phyloP scores from a whole-genome alignment of 495 filamentous ascomycete genomes.

The Aspergillus nanangensis region DNA sequence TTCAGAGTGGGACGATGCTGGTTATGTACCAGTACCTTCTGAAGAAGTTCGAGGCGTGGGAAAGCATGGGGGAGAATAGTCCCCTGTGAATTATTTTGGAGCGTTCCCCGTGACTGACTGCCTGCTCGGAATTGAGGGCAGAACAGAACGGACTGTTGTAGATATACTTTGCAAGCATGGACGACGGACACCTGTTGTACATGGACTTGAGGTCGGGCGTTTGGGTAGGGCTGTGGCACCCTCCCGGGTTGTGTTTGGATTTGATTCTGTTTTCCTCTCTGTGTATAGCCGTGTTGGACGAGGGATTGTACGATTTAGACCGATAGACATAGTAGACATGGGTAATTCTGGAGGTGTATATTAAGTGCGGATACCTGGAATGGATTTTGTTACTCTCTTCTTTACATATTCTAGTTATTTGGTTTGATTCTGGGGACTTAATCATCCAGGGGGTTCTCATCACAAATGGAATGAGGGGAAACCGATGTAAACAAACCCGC shows the following conservation, averaged over 20 bases:
- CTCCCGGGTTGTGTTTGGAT: too few species aligned
- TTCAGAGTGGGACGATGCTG: conserved; percentile 95
- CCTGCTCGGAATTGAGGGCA: too few species aligned
- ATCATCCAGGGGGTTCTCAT: not conserved
- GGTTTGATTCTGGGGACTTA: too few species aligned
- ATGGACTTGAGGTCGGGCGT: conserved; percentile 33
- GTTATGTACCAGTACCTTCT: conserved; percentile 90
- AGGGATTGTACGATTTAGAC: conserved; percentile 8
- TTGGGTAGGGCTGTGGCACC: conserved; percentile 15
- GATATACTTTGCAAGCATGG: conserved; percentile 4
- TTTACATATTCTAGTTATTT: too few species aligned
- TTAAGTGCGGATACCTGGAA: conserved; percentile 1
- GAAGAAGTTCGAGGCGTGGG: conserved; percentile 60
- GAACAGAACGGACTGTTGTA: too few species aligned
- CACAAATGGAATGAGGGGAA: not conserved
- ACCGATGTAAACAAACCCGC: conserved; percentile 18
- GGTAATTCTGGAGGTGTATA: not conserved
- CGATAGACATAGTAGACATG: conserved; percentile 12
- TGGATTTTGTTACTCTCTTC: too few species aligned
- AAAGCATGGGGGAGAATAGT: conserved; percentile 22
- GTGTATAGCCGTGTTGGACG: conserved; percentile 2
- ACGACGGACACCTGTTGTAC: conserved; percentile 13
- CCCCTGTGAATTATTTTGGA: conserved; percentile 20
- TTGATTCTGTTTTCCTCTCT: not conserved
- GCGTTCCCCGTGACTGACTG: too few species aligned